Conservation (phyloP, 768 basidiomycete species). For the Xerocomus spinulosus region DNA sequence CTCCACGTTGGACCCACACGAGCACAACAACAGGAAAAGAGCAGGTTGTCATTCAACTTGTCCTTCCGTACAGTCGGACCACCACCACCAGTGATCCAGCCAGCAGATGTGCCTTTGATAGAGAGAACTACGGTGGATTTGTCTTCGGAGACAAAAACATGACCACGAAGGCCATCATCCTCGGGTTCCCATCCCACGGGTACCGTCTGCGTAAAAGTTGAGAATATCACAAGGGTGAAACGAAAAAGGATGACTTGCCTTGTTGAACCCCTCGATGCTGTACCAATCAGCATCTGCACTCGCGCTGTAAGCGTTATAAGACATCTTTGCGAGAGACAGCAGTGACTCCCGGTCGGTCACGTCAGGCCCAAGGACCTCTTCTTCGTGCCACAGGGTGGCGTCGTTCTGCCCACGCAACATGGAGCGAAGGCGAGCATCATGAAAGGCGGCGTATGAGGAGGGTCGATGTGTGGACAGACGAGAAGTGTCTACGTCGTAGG, state of each 20-base stretch:
- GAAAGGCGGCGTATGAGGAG: constrained; percentile 35
- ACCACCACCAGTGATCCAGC: constrained; percentile 60
- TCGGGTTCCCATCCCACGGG: constrained; percentile 90
- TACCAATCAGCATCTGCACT: constrained; percentile 65
- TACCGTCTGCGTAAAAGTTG: constrained; percentile 38
- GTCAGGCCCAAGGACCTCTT: constrained; percentile 66
- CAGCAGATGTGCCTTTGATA: constrained; percentile 90
- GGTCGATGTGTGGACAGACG: constrained; percentile 43
- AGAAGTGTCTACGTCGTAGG: constrained; percentile 41
- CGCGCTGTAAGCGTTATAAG: constrained; percentile 71
- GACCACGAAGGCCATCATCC: constrained; percentile 88
- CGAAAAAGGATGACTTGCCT: constrained; percentile 33
- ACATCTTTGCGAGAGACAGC: constrained; percentile 82
- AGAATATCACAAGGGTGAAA: not conserved
- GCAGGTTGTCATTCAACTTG: constrained; percentile 91
- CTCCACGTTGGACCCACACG: constrained; percentile 93
- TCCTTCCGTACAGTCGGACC: constrained; percentile 86
- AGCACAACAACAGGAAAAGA: constrained; percentile 96
- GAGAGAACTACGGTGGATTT: constrained; percentile 84
- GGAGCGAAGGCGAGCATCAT: constrained; percentile 34
- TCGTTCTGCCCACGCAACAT: constrained; percentile 38
- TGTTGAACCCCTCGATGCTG: constrained; percentile 60
- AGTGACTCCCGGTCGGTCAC: constrained; percentile 67
- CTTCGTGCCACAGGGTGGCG: constrained; percentile 56
- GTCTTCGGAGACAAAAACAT: constrained; percentile 80